Base-by-base conservation (phyloP, 805 yeast genomes). In the Wickerhamomyces hampshirensis region DNA sequence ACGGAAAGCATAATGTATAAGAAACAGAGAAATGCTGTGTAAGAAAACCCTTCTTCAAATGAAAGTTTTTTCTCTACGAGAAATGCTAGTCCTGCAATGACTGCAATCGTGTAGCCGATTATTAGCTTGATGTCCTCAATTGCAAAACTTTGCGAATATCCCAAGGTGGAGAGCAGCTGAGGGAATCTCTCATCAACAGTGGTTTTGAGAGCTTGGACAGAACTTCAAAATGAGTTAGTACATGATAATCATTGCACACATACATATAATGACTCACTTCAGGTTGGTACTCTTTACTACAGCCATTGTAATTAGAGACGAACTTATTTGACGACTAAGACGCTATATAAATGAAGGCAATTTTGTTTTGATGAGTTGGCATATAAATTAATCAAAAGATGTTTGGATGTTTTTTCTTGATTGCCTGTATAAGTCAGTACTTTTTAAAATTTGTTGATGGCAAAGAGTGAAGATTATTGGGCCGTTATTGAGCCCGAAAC, bases 41-140 rank as follows among this genome's bases (percentile, higher is more conserved):
- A 56, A 12, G 45, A 40, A 35, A 64, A 58, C 1, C 68, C 60
- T 4, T 75, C 71, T 8, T 62, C 48, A 43, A 71, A 75, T 4
- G 51, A 41, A 30, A 60, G 51, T 40, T 73, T 71, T 56, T 75
- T 75, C 45, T 77, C 84, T 28, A 72, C 45, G 15, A 60, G 53
- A 48, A 65, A 77, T 33, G 78, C 66, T 3, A 56, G 48, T 4
- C 64, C 82, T 8, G 80, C 75, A 13, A 73, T 56, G 2, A 59
- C 53, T 6, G 71, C 80, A 21, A 75, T 69, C 14, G 65, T 43
- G 39, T 69, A 66, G 2, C 82, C 82, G 34, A 77, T 56, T 5
- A 65, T 71, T 31, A 76, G 55, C 50, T 71, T 74, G 13, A 64
- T 50, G 51, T 77, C 84, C 18, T 45, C 52, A 10, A 71, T 45